Evolutionary conservation across 2,329 filamentous ascomycete genomes (phyloP).

Genomic region (Stemphylium beticola): DNA sequence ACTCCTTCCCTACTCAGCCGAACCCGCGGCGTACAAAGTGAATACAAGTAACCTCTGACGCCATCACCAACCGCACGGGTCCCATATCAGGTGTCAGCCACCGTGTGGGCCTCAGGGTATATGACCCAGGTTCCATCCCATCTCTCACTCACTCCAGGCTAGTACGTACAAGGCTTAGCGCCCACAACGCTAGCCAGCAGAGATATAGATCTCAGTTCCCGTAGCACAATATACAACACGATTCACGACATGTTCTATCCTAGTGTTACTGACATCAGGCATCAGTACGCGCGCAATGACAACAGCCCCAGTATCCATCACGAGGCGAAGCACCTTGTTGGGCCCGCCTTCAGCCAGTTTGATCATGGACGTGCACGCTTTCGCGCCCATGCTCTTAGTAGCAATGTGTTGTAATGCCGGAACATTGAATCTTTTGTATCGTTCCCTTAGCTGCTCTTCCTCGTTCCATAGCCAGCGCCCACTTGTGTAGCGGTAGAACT

Average conservation of each 20-base stretch:
- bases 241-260: no score
- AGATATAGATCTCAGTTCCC: no score
- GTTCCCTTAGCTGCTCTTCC: constrained; percentile 23
- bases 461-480: constrained; percentile 35
- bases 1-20: no score
- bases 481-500: constrained; percentile 22
- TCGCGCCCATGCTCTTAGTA: constrained; percentile 19
- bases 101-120: no score
- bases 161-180: no score
- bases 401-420: constrained; percentile 25
- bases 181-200: no score
- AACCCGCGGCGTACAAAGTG: constrained; percentile 18
- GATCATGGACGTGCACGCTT: constrained; percentile 18
- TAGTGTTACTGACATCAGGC: no score
- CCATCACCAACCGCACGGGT: constrained; percentile 24
- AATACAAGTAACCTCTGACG: constrained; percentile 40
- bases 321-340: constrained; percentile 28
- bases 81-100: constrained; percentile 35
- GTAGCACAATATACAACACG: no score
- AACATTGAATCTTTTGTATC: constrained; percentile 27
- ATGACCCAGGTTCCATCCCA: no score
- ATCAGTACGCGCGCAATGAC: constrained; percentile 36
- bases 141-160: no score
- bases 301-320: constrained; percentile 26
- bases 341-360: constrained; percentile 33